Evolutionary conservation across 129 eudicot genomes (phyloP), one percentile per base, ranked within the genome.

Genomic region (Artemisia argyi): DNA sequence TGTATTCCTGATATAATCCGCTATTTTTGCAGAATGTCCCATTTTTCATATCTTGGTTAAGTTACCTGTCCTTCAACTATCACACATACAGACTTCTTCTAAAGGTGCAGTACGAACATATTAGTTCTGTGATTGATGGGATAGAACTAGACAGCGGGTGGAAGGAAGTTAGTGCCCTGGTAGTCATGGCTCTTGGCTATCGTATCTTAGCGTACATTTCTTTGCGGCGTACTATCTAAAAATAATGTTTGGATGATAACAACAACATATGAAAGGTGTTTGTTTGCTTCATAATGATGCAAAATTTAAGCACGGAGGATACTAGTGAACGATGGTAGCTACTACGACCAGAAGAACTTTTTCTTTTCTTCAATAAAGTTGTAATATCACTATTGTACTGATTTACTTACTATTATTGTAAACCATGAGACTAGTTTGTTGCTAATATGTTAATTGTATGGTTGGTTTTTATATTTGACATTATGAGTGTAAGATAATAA

Each of bases 51-150:
- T 76, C 92, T 5, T 95, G 99, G 99, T 84, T 95, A 4, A 89
- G 97, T n/a, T 90, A 95, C 69, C 82, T 95, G 65, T 94, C 99
- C 52, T 95, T 90, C 80, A 95, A 95, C 85, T 95, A 90, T 66
- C 96, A 95, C 86, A 95, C 99, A 5, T 95, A 95, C 82, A 88
- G 85, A 62, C 97, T 95, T 42, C 99, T 95, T 24, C 78, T 95
- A 22, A 95, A 95, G 77, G 90, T 95, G 73, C 99, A 90, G 58
- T 95, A 90, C 39, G 94, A 86, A 79, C 79, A 89, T 54, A 74
- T 84, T 32, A 90, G 81, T 59, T 76, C 77, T 28, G 48, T 78
- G 11, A 70, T 88, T 11, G 81, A 82, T 68, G 92, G 92, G 53
- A 75, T 94, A 47, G 80, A 61, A 71, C 55, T 86, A 73, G 97